Evolutionary conservation across 164 flowering plant genomes (phyloP).

Genomic region (Tetrastigma voinierianum): DNA sequence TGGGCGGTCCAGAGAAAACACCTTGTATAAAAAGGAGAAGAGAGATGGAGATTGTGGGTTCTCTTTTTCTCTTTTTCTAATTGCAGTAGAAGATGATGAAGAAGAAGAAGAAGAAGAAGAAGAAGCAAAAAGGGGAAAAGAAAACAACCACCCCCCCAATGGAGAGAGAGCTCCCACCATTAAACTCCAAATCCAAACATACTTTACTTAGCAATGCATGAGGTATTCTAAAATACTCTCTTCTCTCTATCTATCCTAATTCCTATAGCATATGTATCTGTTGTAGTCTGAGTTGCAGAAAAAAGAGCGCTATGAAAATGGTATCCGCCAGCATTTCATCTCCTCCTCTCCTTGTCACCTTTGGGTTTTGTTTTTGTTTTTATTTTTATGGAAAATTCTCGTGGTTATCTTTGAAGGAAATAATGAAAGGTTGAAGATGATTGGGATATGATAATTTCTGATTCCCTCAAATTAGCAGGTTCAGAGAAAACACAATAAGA

Average conservation of each 20-base stretch:
- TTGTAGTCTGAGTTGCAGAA: neutral
- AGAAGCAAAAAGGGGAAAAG: no score
- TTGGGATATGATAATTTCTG: no score
- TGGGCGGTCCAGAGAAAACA: no score
- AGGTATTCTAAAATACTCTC: neutral
- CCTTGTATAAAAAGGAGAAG: neutral
- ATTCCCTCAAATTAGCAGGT: no score
- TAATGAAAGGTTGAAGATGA: neutral
- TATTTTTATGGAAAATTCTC: neutral
- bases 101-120: neutral
- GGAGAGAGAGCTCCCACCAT: conserved; percentile 1
- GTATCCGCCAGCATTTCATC: no score
- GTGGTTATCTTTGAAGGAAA: neutral
- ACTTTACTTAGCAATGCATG: no score
- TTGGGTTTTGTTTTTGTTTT: neutral
- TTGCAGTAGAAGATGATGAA: neutral
- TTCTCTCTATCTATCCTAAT: neutral
- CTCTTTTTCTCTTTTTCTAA: neutral
- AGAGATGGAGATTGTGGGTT: neutral
- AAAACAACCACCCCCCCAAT: neutral
- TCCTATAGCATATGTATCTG: neutral
- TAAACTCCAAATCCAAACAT: neutral
- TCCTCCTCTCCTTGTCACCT: no score
- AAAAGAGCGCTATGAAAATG: no score
- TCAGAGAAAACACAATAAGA: no score